Conservation (phyloP, 2,329 filamentous ascomycete species). For the Paracoccidioides lutzii region DNA sequence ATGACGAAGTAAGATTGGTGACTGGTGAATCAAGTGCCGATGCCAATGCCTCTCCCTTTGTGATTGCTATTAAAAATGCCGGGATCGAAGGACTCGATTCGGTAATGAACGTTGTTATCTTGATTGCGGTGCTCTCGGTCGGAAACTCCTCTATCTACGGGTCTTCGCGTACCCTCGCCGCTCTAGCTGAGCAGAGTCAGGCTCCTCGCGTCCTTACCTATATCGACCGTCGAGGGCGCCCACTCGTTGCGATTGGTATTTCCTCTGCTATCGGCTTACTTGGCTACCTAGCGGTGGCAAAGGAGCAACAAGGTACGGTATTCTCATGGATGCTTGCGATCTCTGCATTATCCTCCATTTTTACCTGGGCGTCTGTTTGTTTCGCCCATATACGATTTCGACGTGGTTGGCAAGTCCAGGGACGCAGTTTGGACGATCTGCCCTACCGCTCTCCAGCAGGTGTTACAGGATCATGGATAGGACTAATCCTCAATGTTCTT, state of each 20-base stretch:
- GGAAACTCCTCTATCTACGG: constrained; percentile 53
- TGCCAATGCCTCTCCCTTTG: constrained; percentile 58
- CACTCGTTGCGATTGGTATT: constrained; percentile 48
- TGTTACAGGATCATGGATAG: constrained; percentile 47
- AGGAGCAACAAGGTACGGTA: constrained; percentile 42
- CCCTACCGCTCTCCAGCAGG: constrained; percentile 35
- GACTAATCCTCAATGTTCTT: constrained; percentile 48
- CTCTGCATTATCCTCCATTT: constrained; percentile 50
- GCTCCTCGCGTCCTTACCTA: constrained; percentile 57
- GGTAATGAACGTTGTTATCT: constrained; percentile 63
- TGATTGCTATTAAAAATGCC: constrained; percentile 58
- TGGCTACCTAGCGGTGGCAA: constrained; percentile 59
- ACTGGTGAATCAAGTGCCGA: constrained; percentile 46
- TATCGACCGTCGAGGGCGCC: constrained; percentile 52
- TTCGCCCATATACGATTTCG: constrained; percentile 37
- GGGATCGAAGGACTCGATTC: constrained; percentile 55
- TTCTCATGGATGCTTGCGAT: constrained; percentile 54
- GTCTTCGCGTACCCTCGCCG: constrained; percentile 57
- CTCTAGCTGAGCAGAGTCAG: constrained; percentile 61
- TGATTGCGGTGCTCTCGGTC: constrained; percentile 58
- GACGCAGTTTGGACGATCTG: constrained; percentile 23
- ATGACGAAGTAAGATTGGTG: constrained; percentile 47
- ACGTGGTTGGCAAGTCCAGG: constrained; percentile 29
- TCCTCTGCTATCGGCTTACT: constrained; percentile 64
- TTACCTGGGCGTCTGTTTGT: constrained; percentile 37